Percentiles rank a stretch among this genome's conserved stretches.
Conservation (phyloP, 805 yeast species). For the Ogataea zsoltii region DNA sequence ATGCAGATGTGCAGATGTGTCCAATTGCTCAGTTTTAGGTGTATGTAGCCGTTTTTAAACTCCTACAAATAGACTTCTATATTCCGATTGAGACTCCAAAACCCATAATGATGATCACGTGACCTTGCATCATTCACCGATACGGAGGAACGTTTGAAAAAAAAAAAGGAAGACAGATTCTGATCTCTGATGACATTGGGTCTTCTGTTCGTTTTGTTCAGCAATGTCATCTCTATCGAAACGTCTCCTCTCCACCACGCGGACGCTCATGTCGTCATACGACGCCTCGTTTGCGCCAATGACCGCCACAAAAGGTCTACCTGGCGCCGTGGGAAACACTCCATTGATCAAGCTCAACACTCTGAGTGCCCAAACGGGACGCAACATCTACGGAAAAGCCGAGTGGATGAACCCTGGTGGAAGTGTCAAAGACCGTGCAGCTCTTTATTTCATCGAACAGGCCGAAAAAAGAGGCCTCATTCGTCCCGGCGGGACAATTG, state of each 20-base stretch:
- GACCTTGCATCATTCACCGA: constrained; percentile 15
- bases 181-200: not conserved
- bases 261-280: constrained; percentile 21
- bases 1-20: no score
- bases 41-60: no score
- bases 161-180: not conserved
- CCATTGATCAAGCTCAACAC: constrained; percentile 68
- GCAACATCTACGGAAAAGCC: constrained; percentile 85
- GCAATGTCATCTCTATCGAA: not conserved
- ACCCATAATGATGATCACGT: no score
- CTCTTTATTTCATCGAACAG: constrained; percentile 70
- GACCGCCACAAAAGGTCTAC: constrained; percentile 65
- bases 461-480: constrained; percentile 72
- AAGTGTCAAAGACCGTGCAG: constrained; percentile 89
- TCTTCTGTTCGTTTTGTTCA: not conserved
- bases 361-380: constrained; percentile 58
- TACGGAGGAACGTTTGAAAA: not conserved
- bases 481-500: constrained; percentile 78
- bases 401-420: constrained; percentile 95
- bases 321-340: constrained; percentile 91
- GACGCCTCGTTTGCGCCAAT: constrained; percentile 59
- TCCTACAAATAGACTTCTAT: no score
- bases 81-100: no score
- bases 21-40: no score
- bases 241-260: constrained; percentile 21